Conservation (phyloP, 352 stramenopile species). For the Globisporangium echinulatum region DNA sequence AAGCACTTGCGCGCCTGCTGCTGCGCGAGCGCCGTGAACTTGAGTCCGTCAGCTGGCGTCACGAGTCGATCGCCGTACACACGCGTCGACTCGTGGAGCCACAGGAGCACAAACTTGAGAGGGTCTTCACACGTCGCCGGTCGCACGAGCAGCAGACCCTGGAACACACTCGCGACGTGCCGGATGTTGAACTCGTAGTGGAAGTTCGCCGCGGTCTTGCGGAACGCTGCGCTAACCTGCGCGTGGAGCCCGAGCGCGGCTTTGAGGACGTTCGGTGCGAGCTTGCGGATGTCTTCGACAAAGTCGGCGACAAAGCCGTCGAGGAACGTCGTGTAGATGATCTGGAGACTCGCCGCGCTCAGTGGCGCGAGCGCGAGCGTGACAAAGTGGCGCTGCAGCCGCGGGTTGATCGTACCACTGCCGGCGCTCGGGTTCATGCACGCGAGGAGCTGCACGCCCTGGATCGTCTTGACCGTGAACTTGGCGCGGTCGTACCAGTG, state of each 20-base stretch:
- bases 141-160: constrained; percentile 89
- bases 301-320: constrained; percentile 93
- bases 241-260: constrained; percentile 87
- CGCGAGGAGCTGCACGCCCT: constrained; percentile 91
- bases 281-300: constrained; percentile 87
- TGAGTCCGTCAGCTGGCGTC: constrained; percentile 60
- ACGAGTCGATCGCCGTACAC: constrained; percentile 95
- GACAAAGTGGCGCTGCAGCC: constrained; percentile 93
- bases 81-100: constrained; percentile 94
- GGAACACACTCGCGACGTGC: constrained; percentile 93
- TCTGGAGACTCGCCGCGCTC: constrained; percentile 80
- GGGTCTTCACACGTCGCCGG: constrained; percentile 82
- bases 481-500: constrained; percentile 94
- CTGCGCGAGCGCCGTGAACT: constrained; percentile 87
- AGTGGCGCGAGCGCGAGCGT: constrained; percentile 91
- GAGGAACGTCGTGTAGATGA: constrained; percentile 95
- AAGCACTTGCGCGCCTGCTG: constrained; percentile 93
- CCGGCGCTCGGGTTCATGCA: constrained; percentile 95
- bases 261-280: constrained; percentile 80
- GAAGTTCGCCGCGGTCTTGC: constrained; percentile 94
- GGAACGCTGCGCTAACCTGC: constrained; percentile 71
- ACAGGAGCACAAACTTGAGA: constrained; percentile 90
- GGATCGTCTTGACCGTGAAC: constrained; percentile 90
- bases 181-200: constrained; percentile 98
- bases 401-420: constrained; percentile 90